phyloP scores from a whole-genome alignment of 1,284 basidiomycete species.

The Rhodotorula sp. region DNA sequence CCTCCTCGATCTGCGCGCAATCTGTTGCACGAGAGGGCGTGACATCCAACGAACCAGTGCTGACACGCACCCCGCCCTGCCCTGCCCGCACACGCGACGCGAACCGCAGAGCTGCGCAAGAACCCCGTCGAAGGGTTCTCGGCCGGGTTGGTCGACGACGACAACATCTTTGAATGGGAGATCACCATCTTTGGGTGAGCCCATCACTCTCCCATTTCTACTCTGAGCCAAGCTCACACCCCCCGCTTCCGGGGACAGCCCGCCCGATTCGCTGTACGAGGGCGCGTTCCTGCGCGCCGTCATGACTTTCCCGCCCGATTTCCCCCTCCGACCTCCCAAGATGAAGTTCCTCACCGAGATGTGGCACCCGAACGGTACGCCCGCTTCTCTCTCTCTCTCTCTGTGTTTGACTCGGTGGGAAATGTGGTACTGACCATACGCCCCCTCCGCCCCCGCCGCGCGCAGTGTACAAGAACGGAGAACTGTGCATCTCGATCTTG shows the following conservation, averaged over 20 bases:
- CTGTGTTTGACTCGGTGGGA: no score
- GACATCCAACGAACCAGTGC: no score
- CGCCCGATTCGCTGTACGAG: conserved; percentile 60
- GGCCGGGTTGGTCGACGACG: conserved; percentile 88
- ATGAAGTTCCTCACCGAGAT: conserved; percentile 93
- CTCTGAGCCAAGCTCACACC: background rate
- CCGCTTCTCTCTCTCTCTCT: no score
- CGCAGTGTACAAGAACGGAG: conserved; percentile 82
- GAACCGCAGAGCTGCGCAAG: conserved; percentile 33
- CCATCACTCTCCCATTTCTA: no score
- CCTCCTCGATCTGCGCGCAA: background rate
- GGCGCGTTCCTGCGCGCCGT: conserved; percentile 89
- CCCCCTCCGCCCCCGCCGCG: background rate
- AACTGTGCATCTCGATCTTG: conserved; percentile 93
- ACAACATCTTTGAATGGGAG: conserved; percentile 81
- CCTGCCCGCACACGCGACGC: background rate
- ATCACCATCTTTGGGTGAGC: conserved; percentile 45
- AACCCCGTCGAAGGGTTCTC: conserved; percentile 90
- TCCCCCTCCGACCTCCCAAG: conserved; percentile 87
- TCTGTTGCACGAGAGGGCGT: no score
- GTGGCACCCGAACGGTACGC: conserved; percentile 99
- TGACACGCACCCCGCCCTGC: background rate
- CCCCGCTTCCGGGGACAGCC: background rate
- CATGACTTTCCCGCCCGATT: conserved; percentile 83
- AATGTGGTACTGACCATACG: no score